Evolutionary conservation across 441 rosid species (phyloP).

Genomic region (Jatropha podagrica): DNA sequence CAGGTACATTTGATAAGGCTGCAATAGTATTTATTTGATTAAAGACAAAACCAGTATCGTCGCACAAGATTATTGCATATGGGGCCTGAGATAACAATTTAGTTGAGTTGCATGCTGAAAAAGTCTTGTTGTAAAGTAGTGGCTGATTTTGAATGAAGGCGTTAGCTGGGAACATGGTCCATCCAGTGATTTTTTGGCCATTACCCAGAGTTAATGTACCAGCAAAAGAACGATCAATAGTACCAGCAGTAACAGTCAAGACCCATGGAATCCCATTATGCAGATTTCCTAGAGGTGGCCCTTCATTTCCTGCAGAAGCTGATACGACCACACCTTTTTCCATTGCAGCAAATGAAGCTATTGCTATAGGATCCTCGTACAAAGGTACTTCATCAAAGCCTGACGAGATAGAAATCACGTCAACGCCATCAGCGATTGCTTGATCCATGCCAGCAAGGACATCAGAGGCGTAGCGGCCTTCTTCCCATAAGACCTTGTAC

Average conservation of each 20-base stretch:
- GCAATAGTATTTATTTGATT: conserved; percentile 20
- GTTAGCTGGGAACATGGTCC: conserved; percentile 41
- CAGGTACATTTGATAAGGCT: conserved; percentile 16
- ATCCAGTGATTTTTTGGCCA: conserved; percentile 30
- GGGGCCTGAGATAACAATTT: conserved; percentile 20
- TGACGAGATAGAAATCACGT: conserved; percentile 52
- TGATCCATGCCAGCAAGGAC: conserved; percentile 54
- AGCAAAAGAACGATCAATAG: conserved; percentile 43
- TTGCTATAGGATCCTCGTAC: conserved; percentile 47
- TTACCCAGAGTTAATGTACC: conserved; percentile 40
- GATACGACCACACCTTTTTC: conserved; percentile 49
- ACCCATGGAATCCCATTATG: conserved; percentile 58
- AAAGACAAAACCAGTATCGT: background rate
- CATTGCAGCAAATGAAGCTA: conserved; percentile 54
- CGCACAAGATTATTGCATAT: conserved; percentile 35
- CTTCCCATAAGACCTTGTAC: conserved; percentile 49
- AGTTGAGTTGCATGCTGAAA: conserved; percentile 41
- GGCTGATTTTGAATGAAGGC: conserved; percentile 25
- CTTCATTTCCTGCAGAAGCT: conserved; percentile 51
- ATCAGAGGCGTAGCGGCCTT: conserved; percentile 40
- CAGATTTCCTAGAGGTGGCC: conserved; percentile 32
- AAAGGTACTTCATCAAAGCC: conserved; percentile 39
- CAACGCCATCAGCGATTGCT: conserved; percentile 52
- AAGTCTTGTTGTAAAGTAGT: conserved; percentile 34
- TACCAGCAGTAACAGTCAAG: conserved; percentile 52